A percentile compares a stretch with the other conserved stretches of the same genome.
phyloP scores from a whole-genome alignment of 148 eudicot species.

The Rheum nobile region DNA sequence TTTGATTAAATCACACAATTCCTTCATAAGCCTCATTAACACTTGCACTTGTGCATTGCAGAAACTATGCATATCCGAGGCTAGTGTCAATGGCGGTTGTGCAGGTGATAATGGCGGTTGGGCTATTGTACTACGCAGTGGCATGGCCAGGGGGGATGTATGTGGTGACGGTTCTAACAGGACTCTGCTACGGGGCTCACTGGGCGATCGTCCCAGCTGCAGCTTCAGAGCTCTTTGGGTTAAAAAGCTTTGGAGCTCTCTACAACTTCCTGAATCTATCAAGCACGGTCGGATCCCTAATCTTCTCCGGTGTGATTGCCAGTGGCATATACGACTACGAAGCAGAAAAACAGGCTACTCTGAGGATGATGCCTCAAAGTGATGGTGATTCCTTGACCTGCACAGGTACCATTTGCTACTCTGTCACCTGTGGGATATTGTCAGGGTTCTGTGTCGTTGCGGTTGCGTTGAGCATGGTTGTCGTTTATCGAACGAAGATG shows the following conservation, averaged over 20 bases:
- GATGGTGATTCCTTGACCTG: conserved; percentile 25
- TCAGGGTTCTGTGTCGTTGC: conserved; percentile 33
- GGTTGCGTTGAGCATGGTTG: conserved; percentile 26
- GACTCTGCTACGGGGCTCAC: no score
- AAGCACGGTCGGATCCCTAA: no score
- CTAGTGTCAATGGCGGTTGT: conserved; percentile 41
- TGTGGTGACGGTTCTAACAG: conserved; percentile 31
- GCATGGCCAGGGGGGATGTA: conserved; percentile 47
- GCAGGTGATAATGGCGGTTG: conserved; percentile 30
- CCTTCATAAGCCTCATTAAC: no score
- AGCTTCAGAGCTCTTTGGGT: no score
- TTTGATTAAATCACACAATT: no score
- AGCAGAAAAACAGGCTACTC: conserved; percentile 33
- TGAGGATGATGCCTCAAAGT: not conserved
- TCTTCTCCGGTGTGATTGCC: no score
- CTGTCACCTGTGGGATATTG: conserved; percentile 38
- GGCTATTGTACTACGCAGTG: conserved; percentile 43
- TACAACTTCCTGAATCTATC: no score
- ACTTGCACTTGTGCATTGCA: no score
- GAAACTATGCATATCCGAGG: conserved; percentile 49
- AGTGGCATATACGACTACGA: conserved; percentile 32
- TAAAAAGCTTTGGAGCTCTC: no score
- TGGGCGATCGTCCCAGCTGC: no score
- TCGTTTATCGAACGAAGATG: conserved; percentile 35
- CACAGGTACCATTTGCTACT: conserved; percentile 41